These are phyloP conservation scores for Podospora fimiseda DNA, from an alignment of 495 filamentous ascomycete genomes.

Conservation along the genomic window DNA sequence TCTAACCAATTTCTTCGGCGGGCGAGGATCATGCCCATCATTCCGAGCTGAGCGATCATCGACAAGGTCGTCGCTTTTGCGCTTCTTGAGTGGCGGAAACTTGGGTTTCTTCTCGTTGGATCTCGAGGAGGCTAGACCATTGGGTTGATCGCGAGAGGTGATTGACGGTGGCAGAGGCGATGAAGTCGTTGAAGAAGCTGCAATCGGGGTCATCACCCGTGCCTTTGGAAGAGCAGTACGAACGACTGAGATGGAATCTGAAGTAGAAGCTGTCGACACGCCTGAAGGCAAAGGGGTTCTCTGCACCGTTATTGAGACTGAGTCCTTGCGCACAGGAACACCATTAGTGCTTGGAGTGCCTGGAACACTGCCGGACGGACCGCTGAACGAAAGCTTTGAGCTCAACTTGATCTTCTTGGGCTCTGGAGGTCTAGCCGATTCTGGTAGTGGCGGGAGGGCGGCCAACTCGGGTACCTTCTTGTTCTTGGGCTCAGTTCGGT, in stretches of 20 bases:
- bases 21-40: conserved; percentile 25
- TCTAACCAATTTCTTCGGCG: conserved; percentile 34
- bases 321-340: conserved; percentile 18
- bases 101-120: conserved; percentile 21
- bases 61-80: conserved; percentile 29
- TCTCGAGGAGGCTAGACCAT: not conserved
- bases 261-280: not conserved
- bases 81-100: conserved; percentile 18
- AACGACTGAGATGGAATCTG: not conserved
- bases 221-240: conserved; percentile 7
- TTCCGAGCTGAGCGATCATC: too few species aligned
- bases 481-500: conserved; percentile 27
- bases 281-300: conserved; percentile 6
- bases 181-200: not conserved
- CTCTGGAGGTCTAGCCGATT: conserved; percentile 26
- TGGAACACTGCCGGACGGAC: conserved; percentile 6
- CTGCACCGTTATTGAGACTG: conserved; percentile 21
- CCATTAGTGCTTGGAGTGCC: conserved; percentile 14
- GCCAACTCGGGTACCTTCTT: conserved; percentile 14
- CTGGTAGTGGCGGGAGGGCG: conserved; percentile 11
- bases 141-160: not conserved
- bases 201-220: not conserved
- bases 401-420: conserved; percentile 29
- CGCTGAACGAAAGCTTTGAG: conserved; percentile 23
- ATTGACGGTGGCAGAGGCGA: not conserved